phyloP scores from a whole-genome alignment of 108 stramenopile species.

The Craspedostauros australis region DNA sequence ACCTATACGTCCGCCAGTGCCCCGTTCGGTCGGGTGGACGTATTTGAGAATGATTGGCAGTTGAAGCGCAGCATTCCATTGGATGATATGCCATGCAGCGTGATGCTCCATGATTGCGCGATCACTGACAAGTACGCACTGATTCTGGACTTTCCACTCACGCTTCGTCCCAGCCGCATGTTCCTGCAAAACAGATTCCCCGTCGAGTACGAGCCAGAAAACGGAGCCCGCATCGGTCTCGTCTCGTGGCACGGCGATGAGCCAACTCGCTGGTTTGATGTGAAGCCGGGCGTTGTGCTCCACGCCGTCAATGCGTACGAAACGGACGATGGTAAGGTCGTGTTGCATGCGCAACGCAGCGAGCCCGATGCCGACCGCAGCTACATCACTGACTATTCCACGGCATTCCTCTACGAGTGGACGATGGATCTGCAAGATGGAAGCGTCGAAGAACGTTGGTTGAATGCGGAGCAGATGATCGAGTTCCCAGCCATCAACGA shows the following conservation, averaged over 20 bases:
- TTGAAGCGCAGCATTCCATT: conserved; percentile 9
- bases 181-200: conserved; percentile 22
- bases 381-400: conserved; percentile 22
- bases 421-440: conserved; percentile 10
- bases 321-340: conserved; percentile 20
- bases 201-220: conserved; percentile 41
- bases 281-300: conserved; percentile 28
- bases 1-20: conserved; percentile 8
- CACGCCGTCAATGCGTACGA: conserved; percentile 37
- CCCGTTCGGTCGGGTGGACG: conserved; percentile 30
- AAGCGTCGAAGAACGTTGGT: conserved; percentile 4
- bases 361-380: conserved; percentile 8
- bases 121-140: conserved; percentile 26
- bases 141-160: conserved; percentile 37
- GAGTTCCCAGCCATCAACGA: conserved; percentile 40
- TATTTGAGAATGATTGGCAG: conserved; percentile 16
- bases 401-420: conserved; percentile 35
- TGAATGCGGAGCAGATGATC: conserved; percentile 20
- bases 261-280: conserved; percentile 19
- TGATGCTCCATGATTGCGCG: conserved; percentile 31
- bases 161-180: conserved; percentile 24
- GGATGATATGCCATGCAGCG: conserved; percentile 16
- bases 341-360: conserved; percentile 21
- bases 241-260: conserved; percentile 1
- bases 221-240: conserved; percentile 36